Evolutionary conservation across 371 early-diverging fungal species (phyloP).

Genomic region (Apophysomyces ossiformis): DNA sequence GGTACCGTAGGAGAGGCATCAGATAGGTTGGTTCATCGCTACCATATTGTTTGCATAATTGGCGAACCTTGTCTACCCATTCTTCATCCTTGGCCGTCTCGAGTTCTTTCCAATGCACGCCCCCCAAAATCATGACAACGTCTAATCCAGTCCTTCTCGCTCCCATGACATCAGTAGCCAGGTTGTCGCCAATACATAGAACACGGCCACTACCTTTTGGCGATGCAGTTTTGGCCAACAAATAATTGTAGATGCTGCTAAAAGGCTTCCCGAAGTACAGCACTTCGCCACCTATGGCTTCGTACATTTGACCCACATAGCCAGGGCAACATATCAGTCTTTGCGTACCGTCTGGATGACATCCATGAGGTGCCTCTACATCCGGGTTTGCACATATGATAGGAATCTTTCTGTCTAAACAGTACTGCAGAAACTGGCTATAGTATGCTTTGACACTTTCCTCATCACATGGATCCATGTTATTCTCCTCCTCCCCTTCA

Average conservation of each 20-base stretch:
- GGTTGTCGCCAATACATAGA: conserved; percentile 49
- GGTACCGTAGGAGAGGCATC: conserved; percentile 33
- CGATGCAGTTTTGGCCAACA: conserved; percentile 19
- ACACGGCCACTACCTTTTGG: conserved; percentile 17
- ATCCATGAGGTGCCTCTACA: conserved; percentile 48
- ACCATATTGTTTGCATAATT: conserved; percentile 23
- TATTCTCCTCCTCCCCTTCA: conserved; percentile 1
- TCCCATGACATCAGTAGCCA: conserved; percentile 49
- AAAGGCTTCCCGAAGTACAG: conserved; percentile 54
- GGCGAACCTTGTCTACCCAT: conserved; percentile 17
- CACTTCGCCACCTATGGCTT: conserved; percentile 46
- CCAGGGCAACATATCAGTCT: conserved; percentile 44
- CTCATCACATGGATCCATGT: conserved; percentile 29
- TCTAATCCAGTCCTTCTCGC: conserved; percentile 42
- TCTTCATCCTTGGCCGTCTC: conserved; percentile 12
- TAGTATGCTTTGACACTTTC: conserved; percentile 36
- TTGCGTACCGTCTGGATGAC: conserved; percentile 28
- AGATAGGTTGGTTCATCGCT: conserved; percentile 37
- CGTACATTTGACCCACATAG: conserved; percentile 45
- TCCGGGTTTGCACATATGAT: conserved; percentile 54
- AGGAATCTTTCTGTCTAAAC: conserved; percentile 29
- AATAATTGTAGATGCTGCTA: conserved; percentile 42
- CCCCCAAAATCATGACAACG: conserved; percentile 53
- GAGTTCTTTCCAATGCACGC: conserved; percentile 44
- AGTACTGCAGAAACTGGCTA: conserved; percentile 27